These are phyloP conservation scores for Ascochyta viciae-villosae DNA, from an alignment of 2,329 filamentous ascomycete genomes.

Conservation along the genomic window DNA sequence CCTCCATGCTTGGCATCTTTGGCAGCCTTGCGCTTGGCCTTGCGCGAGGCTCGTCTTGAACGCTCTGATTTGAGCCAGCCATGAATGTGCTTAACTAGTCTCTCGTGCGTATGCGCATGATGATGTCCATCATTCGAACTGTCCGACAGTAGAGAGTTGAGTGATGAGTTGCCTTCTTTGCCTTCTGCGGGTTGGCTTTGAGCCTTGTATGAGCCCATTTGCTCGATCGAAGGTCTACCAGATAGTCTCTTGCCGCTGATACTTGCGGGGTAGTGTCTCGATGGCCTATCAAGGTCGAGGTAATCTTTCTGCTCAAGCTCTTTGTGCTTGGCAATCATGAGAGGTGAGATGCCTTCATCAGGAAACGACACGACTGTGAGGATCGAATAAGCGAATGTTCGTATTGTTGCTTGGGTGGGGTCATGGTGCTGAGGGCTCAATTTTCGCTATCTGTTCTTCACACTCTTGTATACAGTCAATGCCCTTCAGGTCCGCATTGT, in stretches of 20 bases:
- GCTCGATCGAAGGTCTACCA: conserved; percentile 51
- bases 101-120: conserved; percentile 40
- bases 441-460: background rate
- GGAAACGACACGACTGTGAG: conserved; percentile 55
- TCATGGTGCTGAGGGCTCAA: conserved; percentile 5
- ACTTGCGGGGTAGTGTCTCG: conserved; percentile 49
- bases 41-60: conserved; percentile 66
- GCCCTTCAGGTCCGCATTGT: background rate
- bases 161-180: conserved; percentile 37
- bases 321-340: conserved; percentile 55
- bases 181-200: conserved; percentile 17
- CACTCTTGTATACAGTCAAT: background rate
- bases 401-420: conserved; percentile 1
- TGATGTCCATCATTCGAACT: conserved; percentile 33
- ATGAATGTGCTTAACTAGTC: conserved; percentile 73
- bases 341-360: conserved; percentile 56
- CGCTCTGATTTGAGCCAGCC: conserved; percentile 87
- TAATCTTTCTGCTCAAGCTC: conserved; percentile 53
- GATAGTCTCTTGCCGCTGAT: conserved; percentile 52
- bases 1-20: conserved; percentile 46
- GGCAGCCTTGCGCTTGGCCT: conserved; percentile 58
- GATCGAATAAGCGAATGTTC: conserved; percentile 32
- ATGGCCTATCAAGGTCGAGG: conserved; percentile 48
- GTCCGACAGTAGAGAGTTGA: conserved; percentile 40
- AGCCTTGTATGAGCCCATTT: conserved; percentile 31